Conservation (phyloP, 2,329 filamentous ascomycete genomes). For the Elsinoe arachidis region DNA sequence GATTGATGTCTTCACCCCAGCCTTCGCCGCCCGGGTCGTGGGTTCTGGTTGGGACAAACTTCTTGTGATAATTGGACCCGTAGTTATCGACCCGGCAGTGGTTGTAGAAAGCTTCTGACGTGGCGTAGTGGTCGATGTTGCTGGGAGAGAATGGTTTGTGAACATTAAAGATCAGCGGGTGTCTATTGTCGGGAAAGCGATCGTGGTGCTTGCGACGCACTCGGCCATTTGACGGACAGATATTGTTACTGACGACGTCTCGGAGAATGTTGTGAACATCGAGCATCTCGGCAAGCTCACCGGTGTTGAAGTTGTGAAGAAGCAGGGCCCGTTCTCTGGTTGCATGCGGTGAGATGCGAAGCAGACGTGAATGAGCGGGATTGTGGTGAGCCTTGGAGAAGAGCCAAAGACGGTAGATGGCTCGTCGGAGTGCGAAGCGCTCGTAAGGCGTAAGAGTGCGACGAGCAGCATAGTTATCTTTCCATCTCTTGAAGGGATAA, state of each 20-base stretch:
- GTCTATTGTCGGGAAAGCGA: slow-evolving; percentile 42
- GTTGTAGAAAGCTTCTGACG: slow-evolving; percentile 11
- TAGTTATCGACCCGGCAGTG: background rate
- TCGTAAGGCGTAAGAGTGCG: slow-evolving; percentile 45
- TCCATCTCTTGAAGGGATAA: slow-evolving; percentile 58
- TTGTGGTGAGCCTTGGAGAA: slow-evolving; percentile 52
- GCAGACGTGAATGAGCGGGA: slow-evolving; percentile 41
- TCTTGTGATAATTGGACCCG: slow-evolving; percentile 15
- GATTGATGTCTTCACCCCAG: slow-evolving; percentile 55
- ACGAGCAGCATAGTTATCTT: slow-evolving; percentile 46
- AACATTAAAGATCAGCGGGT: slow-evolving; percentile 45
- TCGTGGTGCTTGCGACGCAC: slow-evolving; percentile 52
- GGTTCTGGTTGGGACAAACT: slow-evolving; percentile 14
- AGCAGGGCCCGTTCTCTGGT: slow-evolving; percentile 46
- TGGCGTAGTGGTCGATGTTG: slow-evolving; percentile 22
- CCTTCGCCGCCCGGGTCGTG: slow-evolving; percentile 45
- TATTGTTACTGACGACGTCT: slow-evolving; percentile 48
- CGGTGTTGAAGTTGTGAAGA: slow-evolving; percentile 50
- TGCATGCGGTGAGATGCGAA: slow-evolving; percentile 38
- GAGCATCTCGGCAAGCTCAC: slow-evolving; percentile 50
- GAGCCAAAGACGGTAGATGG: slow-evolving; percentile 53
- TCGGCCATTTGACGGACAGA: slow-evolving; percentile 54
- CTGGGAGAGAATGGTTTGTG: slow-evolving; percentile 40
- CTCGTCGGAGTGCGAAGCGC: slow-evolving; percentile 44
- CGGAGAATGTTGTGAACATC: slow-evolving; percentile 49